Evolutionary conservation across 352 stramenopile genomes (phyloP).

Genomic region (Phytophthora tentaculata): DNA sequence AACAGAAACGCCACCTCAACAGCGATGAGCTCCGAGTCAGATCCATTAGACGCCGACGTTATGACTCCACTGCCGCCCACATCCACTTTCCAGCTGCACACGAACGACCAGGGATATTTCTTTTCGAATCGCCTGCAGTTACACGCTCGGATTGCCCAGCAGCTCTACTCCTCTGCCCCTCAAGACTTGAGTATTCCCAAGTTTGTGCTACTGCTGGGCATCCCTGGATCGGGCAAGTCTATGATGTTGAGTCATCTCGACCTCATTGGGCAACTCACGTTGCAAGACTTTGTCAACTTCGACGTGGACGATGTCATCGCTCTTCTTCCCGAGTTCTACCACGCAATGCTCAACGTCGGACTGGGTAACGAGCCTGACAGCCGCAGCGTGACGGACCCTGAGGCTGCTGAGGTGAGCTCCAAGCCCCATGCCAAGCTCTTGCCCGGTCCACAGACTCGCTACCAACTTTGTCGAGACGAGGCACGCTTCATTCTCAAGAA

Average conservation of each 20-base stretch:
- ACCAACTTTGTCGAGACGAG: conserved; percentile 83
- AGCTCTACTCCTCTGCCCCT: conserved; percentile 64
- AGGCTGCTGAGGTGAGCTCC: conserved; percentile 14
- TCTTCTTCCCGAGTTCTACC: conserved; percentile 81
- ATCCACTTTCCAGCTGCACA: conserved; percentile 70
- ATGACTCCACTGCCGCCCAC: conserved; percentile 38
- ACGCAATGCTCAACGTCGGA: conserved; percentile 84
- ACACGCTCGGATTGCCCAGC: conserved; percentile 77
- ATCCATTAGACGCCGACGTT: conserved; percentile 54
- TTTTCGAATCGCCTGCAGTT: conserved; percentile 63
- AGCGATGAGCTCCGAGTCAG: conserved; percentile 37
- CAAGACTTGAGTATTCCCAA: conserved; percentile 61
- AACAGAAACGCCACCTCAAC: conserved; percentile 39
- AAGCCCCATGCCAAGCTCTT: conserved; percentile 34
- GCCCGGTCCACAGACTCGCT: conserved; percentile 67
- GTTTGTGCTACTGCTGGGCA: conserved; percentile 75
- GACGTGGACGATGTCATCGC: conserved; percentile 84
- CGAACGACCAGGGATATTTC: conserved; percentile 66
- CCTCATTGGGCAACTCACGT: conserved; percentile 64
- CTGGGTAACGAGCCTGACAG: conserved; percentile 64
- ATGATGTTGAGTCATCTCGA: conserved; percentile 82
- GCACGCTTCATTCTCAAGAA: conserved; percentile 84
- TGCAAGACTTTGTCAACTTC: conserved; percentile 87
- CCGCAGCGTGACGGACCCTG: conserved; percentile 24
- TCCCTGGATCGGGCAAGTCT: conserved; percentile 74